Evolutionary conservation across 78 protist species (phyloP), one percentile per base, ranked within the genome.

Genomic region (Tieghemostelium lacteum): DNA sequence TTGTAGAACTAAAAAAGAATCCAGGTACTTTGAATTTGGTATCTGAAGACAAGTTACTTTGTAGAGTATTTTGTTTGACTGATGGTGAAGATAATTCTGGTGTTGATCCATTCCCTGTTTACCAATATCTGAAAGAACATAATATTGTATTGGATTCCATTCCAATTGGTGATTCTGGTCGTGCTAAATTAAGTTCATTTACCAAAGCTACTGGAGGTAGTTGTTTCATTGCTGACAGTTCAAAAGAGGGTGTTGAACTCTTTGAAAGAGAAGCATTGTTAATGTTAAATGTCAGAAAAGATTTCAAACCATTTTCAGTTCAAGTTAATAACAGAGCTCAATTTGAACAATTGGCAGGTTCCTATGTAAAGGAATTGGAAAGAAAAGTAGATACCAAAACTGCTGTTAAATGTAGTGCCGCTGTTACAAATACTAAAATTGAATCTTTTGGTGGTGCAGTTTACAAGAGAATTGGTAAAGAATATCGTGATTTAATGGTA

Each of bases 241-340:
- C 91, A 0, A 3, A 29, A 12, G 78, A 49, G 16, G 76, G 78
- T 69, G 78, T 83, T 1, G 70, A 40, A 20, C 50, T 83, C 12
- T 83, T 83, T 42, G 91, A 83, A 29, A 67, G 91, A 45, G 91
- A 83, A 45, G 91, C 91, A 0, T 22, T 83, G 22, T 17, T 83
- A 3, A 67, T 33, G 5, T 22, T 58, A 33, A 6, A 67, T 1
- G 28, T 45, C 3, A 62, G 91, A 33, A 78, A 83, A 7, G 45
- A 57, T 17, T 66, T 66, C 17, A 24, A n/a, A 14, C 78, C 91
- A 55, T 83, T 83, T 55, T 39, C 78, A 2, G 0, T 70, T 4
- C 12, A n/a, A 5, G 37, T 83, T 28, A 16, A 26, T 3, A 69
- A 28, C 3, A 22, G 24, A 2, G 29, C n/a, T 2, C 63, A 10